phyloP scores from a whole-genome alignment of 352 stramenopile genomes.

The Pythium insidiosum region DNA sequence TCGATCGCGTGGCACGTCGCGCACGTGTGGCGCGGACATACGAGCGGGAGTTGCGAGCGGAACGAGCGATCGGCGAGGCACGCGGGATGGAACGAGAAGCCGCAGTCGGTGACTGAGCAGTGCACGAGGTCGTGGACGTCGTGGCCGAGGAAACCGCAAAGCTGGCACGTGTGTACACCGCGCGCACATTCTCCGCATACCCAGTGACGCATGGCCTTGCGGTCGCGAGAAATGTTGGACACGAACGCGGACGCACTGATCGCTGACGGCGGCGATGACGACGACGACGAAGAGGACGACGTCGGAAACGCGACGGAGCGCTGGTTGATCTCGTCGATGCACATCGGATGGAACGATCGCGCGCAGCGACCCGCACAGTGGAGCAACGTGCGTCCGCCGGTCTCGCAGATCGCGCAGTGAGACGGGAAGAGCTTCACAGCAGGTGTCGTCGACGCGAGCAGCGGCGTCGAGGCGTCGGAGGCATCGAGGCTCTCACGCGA shows the following conservation, averaged over 20 bases:
- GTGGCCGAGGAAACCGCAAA: slow-evolving; percentile 67
- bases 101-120: slow-evolving; percentile 47
- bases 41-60: slow-evolving; percentile 17
- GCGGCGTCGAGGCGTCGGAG: neutral
- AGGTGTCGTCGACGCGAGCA: neutral
- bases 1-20: slow-evolving; percentile 31
- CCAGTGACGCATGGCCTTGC: slow-evolving; percentile 35
- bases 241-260: slow-evolving; percentile 5
- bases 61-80: slow-evolving; percentile 18
- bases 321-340: slow-evolving; percentile 41
- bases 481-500: slow-evolving; percentile 13
- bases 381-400: slow-evolving; percentile 37
- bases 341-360: slow-evolving; percentile 49
- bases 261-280: slow-evolving; percentile 4
- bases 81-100: slow-evolving; percentile 46
- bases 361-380: slow-evolving; percentile 49
- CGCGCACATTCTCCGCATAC: slow-evolving; percentile 59
- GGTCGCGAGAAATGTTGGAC: slow-evolving; percentile 15
- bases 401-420: slow-evolving; percentile 48
- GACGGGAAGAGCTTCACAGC: slow-evolving; percentile 40
- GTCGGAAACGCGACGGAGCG: neutral
- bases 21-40: slow-evolving; percentile 61
- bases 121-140: slow-evolving; percentile 34
- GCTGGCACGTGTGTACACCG: slow-evolving; percentile 42
- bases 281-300: slow-evolving; percentile 3